These are phyloP conservation scores for Pythium apleroticum DNA, from an alignment of 352 stramenopile species.

Conservation along the genomic window DNA sequence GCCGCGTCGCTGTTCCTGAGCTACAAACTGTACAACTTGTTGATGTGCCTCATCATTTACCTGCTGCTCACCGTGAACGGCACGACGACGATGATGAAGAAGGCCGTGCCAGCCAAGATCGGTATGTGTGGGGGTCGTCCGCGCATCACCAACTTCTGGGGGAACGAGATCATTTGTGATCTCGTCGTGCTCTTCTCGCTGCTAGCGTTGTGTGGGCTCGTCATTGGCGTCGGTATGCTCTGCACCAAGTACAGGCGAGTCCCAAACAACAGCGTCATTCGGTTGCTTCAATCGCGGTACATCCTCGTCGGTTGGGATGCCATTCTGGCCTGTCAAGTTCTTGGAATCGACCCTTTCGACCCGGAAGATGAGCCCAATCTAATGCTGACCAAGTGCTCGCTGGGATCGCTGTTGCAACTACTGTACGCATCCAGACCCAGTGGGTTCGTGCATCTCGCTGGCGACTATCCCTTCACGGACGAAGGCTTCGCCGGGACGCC, in stretches of 20 bases:
- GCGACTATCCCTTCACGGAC: conserved; percentile 53
- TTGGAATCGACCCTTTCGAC: conserved; percentile 56
- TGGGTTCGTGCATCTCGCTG: conserved; percentile 42
- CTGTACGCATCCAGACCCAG: conserved; percentile 55
- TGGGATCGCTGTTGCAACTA: conserved; percentile 49
- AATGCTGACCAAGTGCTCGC: conserved; percentile 28
- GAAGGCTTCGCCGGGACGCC: conserved; percentile 36
- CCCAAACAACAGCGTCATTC: conserved; percentile 46
- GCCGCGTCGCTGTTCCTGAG: conserved; percentile 45
- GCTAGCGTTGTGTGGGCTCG: conserved; percentile 29
- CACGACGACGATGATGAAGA: conserved; percentile 50
- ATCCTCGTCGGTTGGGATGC: conserved; percentile 56
- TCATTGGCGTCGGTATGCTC: conserved; percentile 38
- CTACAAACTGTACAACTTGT: conserved; percentile 62
- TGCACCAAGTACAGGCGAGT: conserved; percentile 40
- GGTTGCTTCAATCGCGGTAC: conserved; percentile 49
- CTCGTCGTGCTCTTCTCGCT: conserved; percentile 41
- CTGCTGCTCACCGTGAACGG: conserved; percentile 40
- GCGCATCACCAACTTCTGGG: conserved; percentile 46
- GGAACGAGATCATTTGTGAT: conserved; percentile 62
- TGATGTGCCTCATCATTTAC: conserved; percentile 49
- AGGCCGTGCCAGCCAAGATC: conserved; percentile 29
- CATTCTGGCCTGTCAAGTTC: conserved; percentile 34
- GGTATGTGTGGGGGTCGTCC: conserved; percentile 45
- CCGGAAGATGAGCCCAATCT: too few relatives aligned